These are phyloP conservation scores for Cercospora sp. DNA, from an alignment of 2,329 filamentous ascomycete species.

Conservation along the genomic window DNA sequence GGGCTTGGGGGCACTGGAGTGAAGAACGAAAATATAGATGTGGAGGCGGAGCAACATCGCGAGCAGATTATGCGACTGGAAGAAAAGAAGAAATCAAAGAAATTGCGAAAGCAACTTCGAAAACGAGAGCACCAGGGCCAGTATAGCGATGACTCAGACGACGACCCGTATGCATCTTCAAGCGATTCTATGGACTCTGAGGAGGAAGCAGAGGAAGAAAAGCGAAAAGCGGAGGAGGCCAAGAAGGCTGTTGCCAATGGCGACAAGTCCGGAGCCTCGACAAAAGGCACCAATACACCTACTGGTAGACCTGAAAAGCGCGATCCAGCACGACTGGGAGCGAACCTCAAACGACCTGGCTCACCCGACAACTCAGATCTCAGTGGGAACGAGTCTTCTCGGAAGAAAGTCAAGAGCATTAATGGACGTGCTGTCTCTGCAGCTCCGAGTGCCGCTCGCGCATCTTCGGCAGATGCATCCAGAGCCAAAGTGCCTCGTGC, in stretches of 20 bases:
- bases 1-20: conserved; percentile 69
- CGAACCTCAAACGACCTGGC: conserved; percentile 74
- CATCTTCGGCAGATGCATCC: conserved; percentile 27
- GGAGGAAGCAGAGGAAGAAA: conserved; percentile 58
- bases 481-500: conserved; percentile 16
- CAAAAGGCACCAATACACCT: conserved; percentile 70
- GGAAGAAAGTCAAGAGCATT: conserved; percentile 63
- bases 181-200: conserved; percentile 64
- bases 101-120: conserved; percentile 74
- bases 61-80: conserved; percentile 68
- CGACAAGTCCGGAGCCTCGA: conserved; percentile 58
- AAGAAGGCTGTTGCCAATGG: conserved; percentile 49
- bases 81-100: conserved; percentile 71
- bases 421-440: conserved; percentile 43
- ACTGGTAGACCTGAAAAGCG: conserved; percentile 58
- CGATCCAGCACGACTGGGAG: conserved; percentile 51
- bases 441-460: conserved; percentile 25
- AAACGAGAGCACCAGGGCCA: conserved; percentile 84
- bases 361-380: conserved; percentile 87
- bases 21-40: conserved; percentile 47
- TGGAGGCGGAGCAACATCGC: conserved; percentile 62
- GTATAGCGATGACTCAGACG: conserved; percentile 69
- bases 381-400: conserved; percentile 83
- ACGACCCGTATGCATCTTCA: conserved; percentile 44
- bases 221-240: conserved; percentile 42